Evolutionary conservation across 139 green algal genomes (phyloP), one percentile per base, ranked within the genome.

Genomic region (Haematococcus sp.): DNA sequence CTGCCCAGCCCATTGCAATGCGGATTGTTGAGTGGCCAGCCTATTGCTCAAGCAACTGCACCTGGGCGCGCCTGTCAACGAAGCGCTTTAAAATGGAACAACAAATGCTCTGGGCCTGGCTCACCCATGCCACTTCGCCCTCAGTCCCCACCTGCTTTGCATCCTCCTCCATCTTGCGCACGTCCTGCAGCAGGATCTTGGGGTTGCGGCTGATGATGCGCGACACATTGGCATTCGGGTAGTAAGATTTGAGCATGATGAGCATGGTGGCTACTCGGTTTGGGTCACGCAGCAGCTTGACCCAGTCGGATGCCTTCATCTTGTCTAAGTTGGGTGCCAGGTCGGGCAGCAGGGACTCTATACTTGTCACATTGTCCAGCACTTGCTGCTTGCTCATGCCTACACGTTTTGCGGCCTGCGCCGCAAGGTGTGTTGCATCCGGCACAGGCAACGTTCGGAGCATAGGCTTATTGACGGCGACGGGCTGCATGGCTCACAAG

Each of bases 311-410:
- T 13, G 60, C 60, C 60, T 68, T 68, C 31, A 68, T 49, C 15
- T 51, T 68, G 31, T 68, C 60, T 31, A 68, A 13, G 31, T 68
- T 68, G 0, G 70, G 69, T 1, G 27, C 25, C 52, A 81, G 51
- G 16, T 61, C 76, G 17, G 76, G 76, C 52, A 81, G 28, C 20
- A 81, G 35, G 11, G 13, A 44, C 61, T 76, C 52, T 43, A 81
- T 61, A 25, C 68, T 32, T 3, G 33, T 13, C n/a, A 73, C 20
- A 34, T 70, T 68, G 4, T 49, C 30, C 30, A 46, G 25, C 31
- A 49, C 31, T 27, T 68, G 31, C 27, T 34, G 27, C 33, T 20
- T 16, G 60, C 31, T 52, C 27, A 68, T 23, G 31, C 60, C 60
- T 11, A 68, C 60, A 51, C 60, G 60, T 13, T 49, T 51, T 34